Percentiles rank a stretch among this genome's conserved stretches.
These are phyloP conservation scores for Sphagnum contortum DNA, from an alignment of 225 moss, liverwort and hornwort genomes.

Conservation along the genomic window DNA sequence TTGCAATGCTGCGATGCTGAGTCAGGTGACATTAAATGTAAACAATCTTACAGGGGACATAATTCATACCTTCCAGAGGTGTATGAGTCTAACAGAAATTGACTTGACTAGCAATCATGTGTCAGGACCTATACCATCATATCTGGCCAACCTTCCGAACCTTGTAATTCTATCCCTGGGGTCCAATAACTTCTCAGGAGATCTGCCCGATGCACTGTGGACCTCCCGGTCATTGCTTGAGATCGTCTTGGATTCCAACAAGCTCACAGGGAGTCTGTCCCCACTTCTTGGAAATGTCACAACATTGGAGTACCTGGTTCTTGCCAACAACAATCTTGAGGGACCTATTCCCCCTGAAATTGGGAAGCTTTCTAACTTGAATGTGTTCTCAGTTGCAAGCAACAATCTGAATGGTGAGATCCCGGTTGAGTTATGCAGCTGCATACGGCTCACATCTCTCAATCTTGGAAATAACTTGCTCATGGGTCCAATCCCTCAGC, in stretches of 20 bases:
- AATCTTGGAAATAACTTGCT: conserved; percentile 62
- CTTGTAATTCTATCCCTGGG: conserved; percentile 61
- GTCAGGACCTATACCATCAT: conserved; percentile 46
- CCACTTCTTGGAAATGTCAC: conserved; percentile 21
- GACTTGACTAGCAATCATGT: conserved; percentile 53
- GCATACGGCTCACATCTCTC: conserved; percentile 52
- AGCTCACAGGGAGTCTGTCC: conserved; percentile 34
- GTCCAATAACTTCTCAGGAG: conserved; percentile 51
- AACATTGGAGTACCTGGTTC: conserved; percentile 15
- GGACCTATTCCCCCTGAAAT: conserved; percentile 30
- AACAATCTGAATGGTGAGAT: conserved; percentile 52
- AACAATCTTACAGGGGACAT: conserved; percentile 40
- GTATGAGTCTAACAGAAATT: conserved; percentile 34
- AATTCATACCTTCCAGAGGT: conserved; percentile 37
- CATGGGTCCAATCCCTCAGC: conserved; percentile 47
- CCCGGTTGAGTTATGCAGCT: conserved; percentile 53
- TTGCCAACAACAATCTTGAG: conserved; percentile 32
- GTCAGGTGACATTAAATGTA: conserved; percentile 19
- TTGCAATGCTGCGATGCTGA: conserved; percentile 16
- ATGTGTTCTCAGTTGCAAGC: conserved; percentile 54
- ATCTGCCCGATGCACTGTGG: conserved; percentile 58
- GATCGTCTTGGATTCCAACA: conserved; percentile 48
- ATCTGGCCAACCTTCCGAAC: conserved; percentile 37
- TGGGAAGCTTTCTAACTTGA: conserved; percentile 31
- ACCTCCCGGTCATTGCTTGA: conserved; percentile 48